Conservation (phyloP, 768 basidiomycete genomes). For the Polyporus arcularius region DNA sequence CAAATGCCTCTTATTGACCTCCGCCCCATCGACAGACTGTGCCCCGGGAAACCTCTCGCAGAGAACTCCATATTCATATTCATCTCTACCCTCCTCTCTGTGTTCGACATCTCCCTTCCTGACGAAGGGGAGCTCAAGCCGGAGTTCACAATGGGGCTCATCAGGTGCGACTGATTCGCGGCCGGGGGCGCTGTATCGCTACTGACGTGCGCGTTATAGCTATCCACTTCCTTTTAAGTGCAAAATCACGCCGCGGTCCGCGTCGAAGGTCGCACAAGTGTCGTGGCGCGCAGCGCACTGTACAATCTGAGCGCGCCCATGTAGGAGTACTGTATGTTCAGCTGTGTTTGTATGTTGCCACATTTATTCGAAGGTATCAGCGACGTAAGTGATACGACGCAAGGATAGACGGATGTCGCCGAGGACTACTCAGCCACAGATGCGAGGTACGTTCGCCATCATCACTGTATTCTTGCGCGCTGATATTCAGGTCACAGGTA, state of each 20-base stretch:
- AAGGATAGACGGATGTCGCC: too few relatives aligned
- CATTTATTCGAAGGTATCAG: too few relatives aligned
- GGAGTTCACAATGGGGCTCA: slow-evolving; percentile 6
- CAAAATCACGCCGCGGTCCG: slow-evolving; percentile 9
- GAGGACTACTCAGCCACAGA: too few relatives aligned
- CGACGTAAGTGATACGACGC: too few relatives aligned
- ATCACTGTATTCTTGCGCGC: too few relatives aligned
- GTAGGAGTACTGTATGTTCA: too few relatives aligned
- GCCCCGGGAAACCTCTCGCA: slow-evolving; percentile 18
- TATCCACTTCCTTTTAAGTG: slow-evolving; percentile 12
- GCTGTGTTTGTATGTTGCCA: too few relatives aligned
- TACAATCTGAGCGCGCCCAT: not conserved
- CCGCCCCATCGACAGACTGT: not conserved
- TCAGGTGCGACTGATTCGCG: slow-evolving; percentile 3
- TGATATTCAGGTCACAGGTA: too few relatives aligned
- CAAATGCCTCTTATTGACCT: too few relatives aligned
- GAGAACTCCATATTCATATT: slow-evolving; percentile 21
- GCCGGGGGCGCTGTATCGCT: not conserved
- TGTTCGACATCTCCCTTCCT: slow-evolving; percentile 16
- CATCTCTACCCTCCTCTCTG: slow-evolving; percentile 2
- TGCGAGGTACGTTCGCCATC: too few relatives aligned
- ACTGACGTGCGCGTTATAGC: not conserved
- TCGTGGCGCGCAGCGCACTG: not conserved
- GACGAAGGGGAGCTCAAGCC: slow-evolving; percentile 1
- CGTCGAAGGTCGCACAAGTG: not conserved